Conservation (phyloP, 257 asterid genomes). For the Fraxinus americana region DNA sequence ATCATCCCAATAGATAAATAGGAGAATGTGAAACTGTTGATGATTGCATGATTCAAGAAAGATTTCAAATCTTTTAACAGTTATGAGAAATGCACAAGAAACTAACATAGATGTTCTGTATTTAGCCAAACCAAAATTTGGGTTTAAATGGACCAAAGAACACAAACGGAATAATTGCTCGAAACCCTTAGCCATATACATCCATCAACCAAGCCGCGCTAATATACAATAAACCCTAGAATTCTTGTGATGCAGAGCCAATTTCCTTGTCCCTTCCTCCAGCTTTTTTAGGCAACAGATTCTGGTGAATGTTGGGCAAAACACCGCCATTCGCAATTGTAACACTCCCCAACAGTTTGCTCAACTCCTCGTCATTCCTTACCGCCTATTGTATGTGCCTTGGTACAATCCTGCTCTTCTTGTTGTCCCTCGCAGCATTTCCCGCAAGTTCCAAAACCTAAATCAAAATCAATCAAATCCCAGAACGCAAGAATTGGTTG, state of each 20-base stretch:
- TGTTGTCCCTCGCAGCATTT: not conserved
- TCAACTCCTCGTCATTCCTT: not conserved
- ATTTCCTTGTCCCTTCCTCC: conserved; percentile 3
- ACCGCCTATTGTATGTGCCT: not conserved
- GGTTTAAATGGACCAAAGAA: conserved; percentile 20
- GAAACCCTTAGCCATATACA: conserved; percentile 1
- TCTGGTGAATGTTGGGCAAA: not conserved
- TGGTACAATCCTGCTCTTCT: not conserved
- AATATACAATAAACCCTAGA: conserved; percentile 14
- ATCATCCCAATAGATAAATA: no score
- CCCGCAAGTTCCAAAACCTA: not conserved
- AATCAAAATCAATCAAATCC: no score
- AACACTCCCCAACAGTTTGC: not conserved
- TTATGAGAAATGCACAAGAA: no score
- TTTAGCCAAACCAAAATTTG: conserved; percentile 15
- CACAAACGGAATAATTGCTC: not conserved
- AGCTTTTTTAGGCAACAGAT: not conserved
- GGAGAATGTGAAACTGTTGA: no score
- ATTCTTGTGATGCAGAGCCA: not conserved
- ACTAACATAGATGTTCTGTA: no score
- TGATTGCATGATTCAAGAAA: no score
- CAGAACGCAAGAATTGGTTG: no score
- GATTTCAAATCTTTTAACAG: no score
- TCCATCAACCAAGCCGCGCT: not conserved
- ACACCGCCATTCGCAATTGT: not conserved